Evolutionary conservation across 768 basidiomycete genomes (phyloP), one percentile per base, ranked within the genome.

Genomic region (button mushroom (Agaricus bisporus)): DNA sequence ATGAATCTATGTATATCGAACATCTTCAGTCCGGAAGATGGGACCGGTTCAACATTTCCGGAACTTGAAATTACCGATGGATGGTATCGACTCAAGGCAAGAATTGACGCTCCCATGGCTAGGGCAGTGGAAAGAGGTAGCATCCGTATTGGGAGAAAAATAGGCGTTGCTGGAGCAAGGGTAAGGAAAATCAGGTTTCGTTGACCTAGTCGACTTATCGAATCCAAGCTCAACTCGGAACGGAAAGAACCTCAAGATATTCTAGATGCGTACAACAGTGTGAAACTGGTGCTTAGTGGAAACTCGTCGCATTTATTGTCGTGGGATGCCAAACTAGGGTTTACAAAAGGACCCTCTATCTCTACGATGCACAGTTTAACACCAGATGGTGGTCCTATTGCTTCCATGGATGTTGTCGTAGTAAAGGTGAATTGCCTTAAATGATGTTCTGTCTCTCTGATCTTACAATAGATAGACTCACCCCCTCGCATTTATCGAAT

Each of bases 51-150:
- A 69, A 76, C 28, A 71, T 67, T 74, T 59, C 79, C 85, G 0
- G 80, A 84, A 58, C 68, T 99, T 5, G 97, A 98, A 67, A 71
- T 98, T n/a, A 94, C 93, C 0, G 97, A 99, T 64, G 97, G 97
- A 12, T 99, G 97, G 97, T 99, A 99, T 62, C 73, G 85, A 26
- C 73, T 98, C 6, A 81, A 83, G 12, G 89, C 92, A 0, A 76
- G 76, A 43, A 74, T 91, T 11, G 97, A 98, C 66, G 69, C 70
- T 17, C 79, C 88, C 3, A 73, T 99, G 18, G 76, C 76, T 2
- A 78, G 86, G 41, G 95, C 91, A 1, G 69, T 88, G 8, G 73
- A 74, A 43, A 78, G 76, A 22, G 85, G 88, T 0, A 73, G 77
- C 43, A 78, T 99, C 43, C 71, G 74, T 38, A 71, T 88, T 5